phyloP scores from a whole-genome alignment of 2,329 filamentous ascomycete genomes.

The Curvularia sp. region DNA sequence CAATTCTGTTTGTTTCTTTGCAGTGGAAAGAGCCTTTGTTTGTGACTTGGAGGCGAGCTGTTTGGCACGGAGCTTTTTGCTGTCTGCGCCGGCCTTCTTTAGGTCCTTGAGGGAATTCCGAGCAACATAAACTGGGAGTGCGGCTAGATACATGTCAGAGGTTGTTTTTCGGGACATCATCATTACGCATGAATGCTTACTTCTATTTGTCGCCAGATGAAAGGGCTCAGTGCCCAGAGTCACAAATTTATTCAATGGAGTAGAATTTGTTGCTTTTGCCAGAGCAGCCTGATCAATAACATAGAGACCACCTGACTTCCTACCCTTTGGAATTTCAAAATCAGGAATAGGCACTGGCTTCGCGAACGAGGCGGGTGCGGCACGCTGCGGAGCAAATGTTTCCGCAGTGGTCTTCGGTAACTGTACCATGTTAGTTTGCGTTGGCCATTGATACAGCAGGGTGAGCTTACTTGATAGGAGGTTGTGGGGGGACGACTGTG shows the following conservation, averaged over 20 bases:
- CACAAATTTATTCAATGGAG: slow-evolving; percentile 53
- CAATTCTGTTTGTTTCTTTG: slow-evolving; percentile 25
- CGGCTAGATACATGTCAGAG: slow-evolving; percentile 42
- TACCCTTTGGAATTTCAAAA: slow-evolving; percentile 46
- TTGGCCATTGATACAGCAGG: background rate
- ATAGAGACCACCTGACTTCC: slow-evolving; percentile 50
- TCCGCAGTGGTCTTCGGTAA: slow-evolving; percentile 38
- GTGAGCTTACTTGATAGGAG: slow-evolving; percentile 41
- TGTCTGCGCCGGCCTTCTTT: slow-evolving; percentile 52
- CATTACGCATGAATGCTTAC: slow-evolving; percentile 39
- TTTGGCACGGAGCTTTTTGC: slow-evolving; percentile 49
- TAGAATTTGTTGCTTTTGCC: slow-evolving; percentile 54
- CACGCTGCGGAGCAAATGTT: slow-evolving; percentile 33
- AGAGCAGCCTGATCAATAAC: slow-evolving; percentile 53
- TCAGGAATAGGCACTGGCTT: slow-evolving; percentile 39
- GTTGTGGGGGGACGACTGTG: slow-evolving; percentile 29
- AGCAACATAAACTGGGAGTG: slow-evolving; percentile 52
- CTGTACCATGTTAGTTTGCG: slow-evolving; percentile 30
- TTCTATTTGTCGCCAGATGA: slow-evolving; percentile 55
- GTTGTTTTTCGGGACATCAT: slow-evolving; percentile 1
- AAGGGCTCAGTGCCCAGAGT: slow-evolving; percentile 52
- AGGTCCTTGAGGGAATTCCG: slow-evolving; percentile 57
- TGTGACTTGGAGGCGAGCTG: slow-evolving; percentile 35
- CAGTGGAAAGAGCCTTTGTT: slow-evolving; percentile 27
- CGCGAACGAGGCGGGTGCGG: slow-evolving; percentile 20